phyloP scores from a whole-genome alignment of 441 rosid genomes.

The Sinapis alba region DNA sequence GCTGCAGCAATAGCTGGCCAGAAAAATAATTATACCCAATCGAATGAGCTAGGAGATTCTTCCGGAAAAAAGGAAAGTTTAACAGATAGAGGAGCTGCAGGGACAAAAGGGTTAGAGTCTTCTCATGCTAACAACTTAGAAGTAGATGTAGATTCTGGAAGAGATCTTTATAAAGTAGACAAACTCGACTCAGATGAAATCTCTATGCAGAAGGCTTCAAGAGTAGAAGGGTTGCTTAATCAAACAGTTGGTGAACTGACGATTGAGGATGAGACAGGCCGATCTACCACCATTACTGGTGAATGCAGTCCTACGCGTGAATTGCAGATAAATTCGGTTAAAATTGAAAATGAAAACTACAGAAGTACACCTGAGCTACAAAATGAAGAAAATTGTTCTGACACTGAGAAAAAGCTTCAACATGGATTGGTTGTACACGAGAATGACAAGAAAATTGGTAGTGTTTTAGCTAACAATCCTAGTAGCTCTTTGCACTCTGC shows the following conservation, averaged over 20 bases:
- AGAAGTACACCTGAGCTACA: constrained; percentile 44
- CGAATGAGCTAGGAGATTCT: constrained; percentile 51
- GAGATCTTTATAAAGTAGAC: constrained; percentile 44
- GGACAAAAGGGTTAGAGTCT: constrained; percentile 61
- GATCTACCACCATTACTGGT: constrained; percentile 36
- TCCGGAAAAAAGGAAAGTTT: constrained; percentile 45
- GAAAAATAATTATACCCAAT: constrained; percentile 45
- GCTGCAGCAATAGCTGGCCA: constrained; percentile 46
- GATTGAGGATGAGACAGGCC: constrained; percentile 47
- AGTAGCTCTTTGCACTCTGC: constrained; percentile 35
- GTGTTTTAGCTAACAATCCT: constrained; percentile 40
- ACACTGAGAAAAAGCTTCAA: constrained; percentile 43
- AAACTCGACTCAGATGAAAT: constrained; percentile 53
- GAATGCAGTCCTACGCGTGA: constrained; percentile 36
- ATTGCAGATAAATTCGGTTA: constrained; percentile 46
- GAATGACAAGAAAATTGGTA: constrained; percentile 43
- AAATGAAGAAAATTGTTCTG: constrained; percentile 51
- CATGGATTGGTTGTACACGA: constrained; percentile 44
- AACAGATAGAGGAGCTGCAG: constrained; percentile 45
- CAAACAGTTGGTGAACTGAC: constrained; percentile 50
- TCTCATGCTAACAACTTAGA: constrained; percentile 63
- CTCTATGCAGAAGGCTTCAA: constrained; percentile 43
- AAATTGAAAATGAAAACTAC: constrained; percentile 52
- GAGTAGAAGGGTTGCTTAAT: constrained; percentile 47
- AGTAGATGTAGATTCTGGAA: constrained; percentile 61